Conservation (phyloP, 768 basidiomycete species). For the Rubroboletus satanas region DNA sequence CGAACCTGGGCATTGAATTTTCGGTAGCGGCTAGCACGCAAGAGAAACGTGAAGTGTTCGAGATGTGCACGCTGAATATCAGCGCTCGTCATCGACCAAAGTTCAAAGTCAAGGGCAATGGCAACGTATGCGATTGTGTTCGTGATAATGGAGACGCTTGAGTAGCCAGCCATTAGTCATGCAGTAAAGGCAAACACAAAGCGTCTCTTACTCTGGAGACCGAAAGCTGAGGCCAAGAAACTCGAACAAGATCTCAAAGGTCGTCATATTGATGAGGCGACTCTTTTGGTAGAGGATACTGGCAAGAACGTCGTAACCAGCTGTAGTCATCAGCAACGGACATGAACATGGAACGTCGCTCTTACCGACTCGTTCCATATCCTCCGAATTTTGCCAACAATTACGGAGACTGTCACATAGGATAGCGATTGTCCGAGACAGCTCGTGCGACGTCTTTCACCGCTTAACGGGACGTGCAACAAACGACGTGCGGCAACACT, state of each 20-base stretch:
- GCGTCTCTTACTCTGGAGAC: conserved; percentile 62
- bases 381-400: conserved; percentile 92
- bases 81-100: conserved; percentile 71
- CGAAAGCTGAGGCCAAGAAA: conserved; percentile 84
- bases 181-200: background rate
- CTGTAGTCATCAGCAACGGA: conserved; percentile 36
- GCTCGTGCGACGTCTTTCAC: conserved; percentile 65
- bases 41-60: conserved; percentile 75
- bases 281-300: conserved; percentile 70
- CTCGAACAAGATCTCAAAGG: conserved; percentile 80
- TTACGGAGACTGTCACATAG: conserved; percentile 74
- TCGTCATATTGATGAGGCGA: conserved; percentile 69
- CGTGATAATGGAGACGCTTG: conserved; percentile 74
- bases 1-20: conserved; percentile 76
- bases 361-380: conserved; percentile 86
- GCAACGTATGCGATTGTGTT: conserved; percentile 79
- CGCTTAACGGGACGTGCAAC: background rate
- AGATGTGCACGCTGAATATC: conserved; percentile 80
- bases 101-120: conserved; percentile 84
- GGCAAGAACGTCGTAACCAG: conserved; percentile 84
- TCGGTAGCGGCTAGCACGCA: conserved; percentile 67
- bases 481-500: conserved; percentile 13
- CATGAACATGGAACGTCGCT: conserved; percentile 7
- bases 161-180: background rate
- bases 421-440: conserved; percentile 68